Percentiles rank a stretch among this genome's conserved stretches.
These are phyloP conservation scores for Boletus barrowsii DNA, from an alignment of 768 basidiomycete genomes.

Conservation along the genomic window DNA sequence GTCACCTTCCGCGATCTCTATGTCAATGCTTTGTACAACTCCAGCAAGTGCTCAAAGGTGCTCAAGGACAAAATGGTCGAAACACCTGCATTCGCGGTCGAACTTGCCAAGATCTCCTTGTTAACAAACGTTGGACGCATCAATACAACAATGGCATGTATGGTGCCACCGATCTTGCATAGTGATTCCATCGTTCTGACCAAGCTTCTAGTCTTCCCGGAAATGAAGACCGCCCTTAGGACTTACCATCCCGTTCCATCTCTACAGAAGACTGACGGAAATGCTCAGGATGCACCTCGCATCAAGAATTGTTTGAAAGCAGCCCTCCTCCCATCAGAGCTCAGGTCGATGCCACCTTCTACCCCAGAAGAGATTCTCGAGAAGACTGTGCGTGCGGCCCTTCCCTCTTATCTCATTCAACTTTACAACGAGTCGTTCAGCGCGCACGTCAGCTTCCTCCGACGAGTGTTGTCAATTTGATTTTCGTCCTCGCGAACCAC, in stretches of 20 bases:
- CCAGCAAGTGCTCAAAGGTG: conserved; percentile 82
- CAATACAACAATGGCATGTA: conserved; percentile 90
- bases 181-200: conserved; percentile 16
- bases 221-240: conserved; percentile 88
- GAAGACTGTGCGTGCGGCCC: conserved; percentile 49
- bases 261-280: conserved; percentile 82
- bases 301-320: conserved; percentile 91
- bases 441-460: conserved; percentile 64
- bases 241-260: conserved; percentile 90
- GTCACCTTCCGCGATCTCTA: conserved; percentile 83
- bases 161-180: conserved; percentile 26
- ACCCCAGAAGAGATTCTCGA: conserved; percentile 72
- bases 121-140: conserved; percentile 88
- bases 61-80: conserved; percentile 87
- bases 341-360: conserved; percentile 61
- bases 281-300: conserved; percentile 86
- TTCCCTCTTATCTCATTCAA: neutral
- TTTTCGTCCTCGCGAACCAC: conserved; percentile 81
- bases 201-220: conserved; percentile 68
- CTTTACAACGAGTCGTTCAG: conserved; percentile 31
- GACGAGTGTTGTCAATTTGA: conserved; percentile 81
- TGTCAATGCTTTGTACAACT: conserved; percentile 75
- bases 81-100: conserved; percentile 71
- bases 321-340: conserved; percentile 68
- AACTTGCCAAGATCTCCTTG: conserved; percentile 79